Percentiles rank a stretch among this genome's conserved stretches.
Conservation (phyloP, 2,329 filamentous ascomycete genomes). For the Pseudofabraea citricarpa region DNA sequence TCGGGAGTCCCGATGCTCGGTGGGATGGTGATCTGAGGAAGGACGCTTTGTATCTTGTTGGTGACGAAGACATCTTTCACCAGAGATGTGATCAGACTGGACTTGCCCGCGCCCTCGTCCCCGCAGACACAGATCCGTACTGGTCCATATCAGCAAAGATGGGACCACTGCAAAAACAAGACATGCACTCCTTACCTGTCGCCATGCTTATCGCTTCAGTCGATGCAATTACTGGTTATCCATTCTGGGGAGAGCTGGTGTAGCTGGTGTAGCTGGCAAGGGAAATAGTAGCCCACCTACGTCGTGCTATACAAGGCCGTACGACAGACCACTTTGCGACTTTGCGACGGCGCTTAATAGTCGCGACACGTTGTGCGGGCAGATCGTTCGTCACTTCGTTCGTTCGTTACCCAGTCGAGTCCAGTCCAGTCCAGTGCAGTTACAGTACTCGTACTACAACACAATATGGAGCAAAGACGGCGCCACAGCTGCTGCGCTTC, state of each 20-base stretch:
- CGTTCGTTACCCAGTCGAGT: not conserved
- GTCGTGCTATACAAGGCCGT: too few species aligned
- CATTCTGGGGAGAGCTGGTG: conserved; percentile 12
- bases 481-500: too few species aligned
- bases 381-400: not conserved
- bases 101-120: conserved; percentile 93
- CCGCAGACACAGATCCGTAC: conserved; percentile 96
- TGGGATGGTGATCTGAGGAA: conserved; percentile 92
- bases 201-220: conserved; percentile 23
- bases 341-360: too few species aligned
- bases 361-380: not conserved
- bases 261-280: too few species aligned
- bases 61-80: conserved; percentile 97
- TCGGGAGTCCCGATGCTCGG: conserved; percentile 90
- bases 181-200: conserved; percentile 25
- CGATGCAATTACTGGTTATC: conserved; percentile 16
- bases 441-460: too few species aligned
- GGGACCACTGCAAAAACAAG: too few species aligned
- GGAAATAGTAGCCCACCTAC: too few species aligned
- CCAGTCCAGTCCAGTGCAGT: too few species aligned
- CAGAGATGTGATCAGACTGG: conserved; percentile 86
- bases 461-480: too few species aligned
- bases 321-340: too few species aligned
- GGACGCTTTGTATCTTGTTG: conserved; percentile 89
- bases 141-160: too few species aligned